phyloP scores from a whole-genome alignment of 2,329 filamentous ascomycete species.

The Fusarium sambucinum region DNA sequence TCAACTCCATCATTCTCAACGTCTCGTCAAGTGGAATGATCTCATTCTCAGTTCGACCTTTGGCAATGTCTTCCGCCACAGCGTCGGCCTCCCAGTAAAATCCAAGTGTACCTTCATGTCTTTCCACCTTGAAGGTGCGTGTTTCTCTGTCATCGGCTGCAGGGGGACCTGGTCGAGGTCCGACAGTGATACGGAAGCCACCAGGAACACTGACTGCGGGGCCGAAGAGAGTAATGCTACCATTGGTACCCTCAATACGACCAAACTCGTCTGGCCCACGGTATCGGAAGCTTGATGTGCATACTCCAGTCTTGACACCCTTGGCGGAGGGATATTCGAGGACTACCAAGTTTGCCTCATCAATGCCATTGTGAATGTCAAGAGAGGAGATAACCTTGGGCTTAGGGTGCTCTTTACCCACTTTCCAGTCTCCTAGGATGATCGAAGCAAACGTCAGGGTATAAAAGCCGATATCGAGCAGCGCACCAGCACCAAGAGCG shows the following conservation, averaged over 20 bases:
- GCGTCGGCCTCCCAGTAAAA: slow-evolving; percentile 35
- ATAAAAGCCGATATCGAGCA: slow-evolving; percentile 23
- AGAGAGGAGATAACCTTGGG: slow-evolving; percentile 15
- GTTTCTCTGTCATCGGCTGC: not conserved
- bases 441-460: slow-evolving; percentile 21
- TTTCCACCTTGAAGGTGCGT: slow-evolving; percentile 21
- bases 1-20: slow-evolving; percentile 58
- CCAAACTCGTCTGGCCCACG: slow-evolving; percentile 13
- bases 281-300: slow-evolving; percentile 27
- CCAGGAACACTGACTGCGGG: slow-evolving; percentile 21
- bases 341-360: slow-evolving; percentile 8
- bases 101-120: slow-evolving; percentile 13
- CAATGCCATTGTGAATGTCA: slow-evolving; percentile 20
- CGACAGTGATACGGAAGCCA: slow-evolving; percentile 16
- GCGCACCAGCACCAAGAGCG: slow-evolving; percentile 20
- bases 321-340: slow-evolving; percentile 13
- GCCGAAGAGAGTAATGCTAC: slow-evolving; percentile 18
- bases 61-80: slow-evolving; percentile 22
- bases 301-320: slow-evolving; percentile 19
- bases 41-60: slow-evolving; percentile 53
- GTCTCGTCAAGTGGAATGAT: slow-evolving; percentile 61
- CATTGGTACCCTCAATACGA: slow-evolving; percentile 16
- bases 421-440: slow-evolving; percentile 24
- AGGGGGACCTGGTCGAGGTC: slow-evolving; percentile 2
- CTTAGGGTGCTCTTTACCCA: slow-evolving; percentile 21